Conservation (phyloP, 768 basidiomycete species). For the Cubamyces sp. region DNA sequence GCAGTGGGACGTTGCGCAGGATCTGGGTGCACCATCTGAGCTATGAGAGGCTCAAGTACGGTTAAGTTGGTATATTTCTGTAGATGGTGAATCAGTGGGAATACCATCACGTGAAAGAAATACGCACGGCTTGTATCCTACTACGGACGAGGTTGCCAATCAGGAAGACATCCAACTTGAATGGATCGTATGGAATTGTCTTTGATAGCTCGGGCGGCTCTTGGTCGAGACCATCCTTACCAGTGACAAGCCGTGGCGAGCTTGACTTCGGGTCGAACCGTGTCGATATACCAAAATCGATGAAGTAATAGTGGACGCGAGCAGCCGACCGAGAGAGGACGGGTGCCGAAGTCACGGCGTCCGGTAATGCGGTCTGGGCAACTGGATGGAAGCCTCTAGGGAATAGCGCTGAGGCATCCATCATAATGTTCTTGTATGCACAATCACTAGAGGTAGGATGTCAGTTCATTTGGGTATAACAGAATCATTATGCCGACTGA, state of each 20-base stretch:
- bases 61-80: slow-evolving; percentile 24
- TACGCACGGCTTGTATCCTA: slow-evolving; percentile 15
- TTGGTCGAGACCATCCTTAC: slow-evolving; percentile 25
- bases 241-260: slow-evolving; percentile 14
- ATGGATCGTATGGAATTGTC: slow-evolving; percentile 30
- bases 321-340: neutral
- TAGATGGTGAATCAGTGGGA: neutral
- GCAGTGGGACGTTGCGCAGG: slow-evolving; percentile 21
- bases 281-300: slow-evolving; percentile 35
- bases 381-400: slow-evolving; percentile 31
- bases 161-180: slow-evolving; percentile 31
- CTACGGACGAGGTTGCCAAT: slow-evolving; percentile 27
- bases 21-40: slow-evolving; percentile 10
- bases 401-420: slow-evolving; percentile 30
- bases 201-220: slow-evolving; percentile 29
- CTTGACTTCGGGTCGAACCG: slow-evolving; percentile 6
- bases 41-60: slow-evolving; percentile 17
- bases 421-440: slow-evolving; percentile 27
- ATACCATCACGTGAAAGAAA: neutral
- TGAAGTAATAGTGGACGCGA: slow-evolving; percentile 31
- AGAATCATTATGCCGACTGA: neutral
- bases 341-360: neutral
- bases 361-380: neutral
- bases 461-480: neutral
- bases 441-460: slow-evolving; percentile 24